Evolutionary conservation across 441 rosid genomes (phyloP), one percentile per base, ranked within the genome.

Genomic region (Populus hybrid): DNA sequence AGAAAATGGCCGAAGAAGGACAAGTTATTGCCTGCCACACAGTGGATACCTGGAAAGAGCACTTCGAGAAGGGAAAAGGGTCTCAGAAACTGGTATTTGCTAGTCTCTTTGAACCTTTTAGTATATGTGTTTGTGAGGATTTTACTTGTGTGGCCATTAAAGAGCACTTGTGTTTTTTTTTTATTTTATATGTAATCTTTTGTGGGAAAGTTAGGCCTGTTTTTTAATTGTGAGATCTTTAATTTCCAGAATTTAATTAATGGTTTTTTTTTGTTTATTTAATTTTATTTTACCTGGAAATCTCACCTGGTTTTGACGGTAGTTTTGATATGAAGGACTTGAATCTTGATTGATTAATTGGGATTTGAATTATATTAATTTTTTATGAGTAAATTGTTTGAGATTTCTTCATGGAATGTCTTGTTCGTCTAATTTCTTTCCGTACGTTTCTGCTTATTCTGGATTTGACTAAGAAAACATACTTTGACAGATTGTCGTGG

Each of bases 1-100:
- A 76, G 18, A 35, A 70, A 78, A 87, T 86, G 90, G 95, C 91
- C 40, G 89, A 80, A 74, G 89, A 84, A 76, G 95, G 92, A 78
- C 92, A 88, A 75, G 90, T 94, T 2, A 83, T 91, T 82, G 71
- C 83, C 61, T 88, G 92, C 87, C 89, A 87, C 83, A 86, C 72
- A 45, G 80, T 84, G 18, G 87, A 88, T 23, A 83, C 83, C 61
- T 92, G 92, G 93, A 80, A 38, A 14, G 86, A 88, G 82, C 88
- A 88, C 69, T 70, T 91, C 74, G 72, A 79, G 63, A 83, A 73
- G 77, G 90, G 85, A 11, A 72, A 73, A 4, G 88, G 80, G 3
- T 76, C 88, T 71, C 87, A 87, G 84, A 87, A 87, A 68, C 80
- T 92, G 89, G 98, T 94, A 86, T 33, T 74, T 23, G 33, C 33